Evolutionary conservation across 1,284 basidiomycete genomes (phyloP).

Genomic region (Vanrija humicola): DNA sequence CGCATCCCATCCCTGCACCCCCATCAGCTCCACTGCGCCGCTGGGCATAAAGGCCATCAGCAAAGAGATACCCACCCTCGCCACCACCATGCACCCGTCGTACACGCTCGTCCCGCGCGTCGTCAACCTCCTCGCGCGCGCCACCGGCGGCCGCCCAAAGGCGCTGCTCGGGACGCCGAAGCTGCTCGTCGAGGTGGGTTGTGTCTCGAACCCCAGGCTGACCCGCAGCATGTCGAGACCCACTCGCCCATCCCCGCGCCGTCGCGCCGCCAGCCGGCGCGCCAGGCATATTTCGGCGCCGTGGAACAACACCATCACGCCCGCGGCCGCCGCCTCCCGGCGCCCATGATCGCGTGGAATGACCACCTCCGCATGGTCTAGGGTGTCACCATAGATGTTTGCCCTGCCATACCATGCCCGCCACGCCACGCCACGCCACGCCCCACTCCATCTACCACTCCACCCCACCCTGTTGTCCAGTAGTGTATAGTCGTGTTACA

Average conservation of each 20-base stretch:
- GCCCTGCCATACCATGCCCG: too few relatives aligned
- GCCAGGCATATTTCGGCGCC: not conserved
- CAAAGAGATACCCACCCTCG: too few relatives aligned
- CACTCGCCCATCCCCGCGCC: conserved; percentile 1
- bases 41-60: too few relatives aligned
- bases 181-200: conserved; percentile 5
- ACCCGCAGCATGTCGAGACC: conserved; percentile 5
- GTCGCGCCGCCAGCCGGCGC: conserved; percentile 1
- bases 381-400: not conserved
- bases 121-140: conserved; percentile 4
- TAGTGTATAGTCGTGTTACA: not conserved
- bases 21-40: too few relatives aligned
- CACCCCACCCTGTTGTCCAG: not conserved
- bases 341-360: conserved; percentile 18
- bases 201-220: not conserved
- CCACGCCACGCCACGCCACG: too few relatives aligned
- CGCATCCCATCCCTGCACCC: too few relatives aligned
- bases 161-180: not conserved
- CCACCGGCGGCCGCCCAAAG: not conserved
- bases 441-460: too few relatives aligned
- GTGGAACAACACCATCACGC: too few relatives aligned
- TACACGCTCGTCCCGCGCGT: conserved; percentile 17
- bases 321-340: conserved; percentile 2
- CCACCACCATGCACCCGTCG: conserved; percentile 16
- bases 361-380: conserved; percentile 26